Base-by-base conservation (phyloP, 2,329 filamentous ascomycete genomes). In the Ophiognomonia clavigignenti-juglandacearum region DNA sequence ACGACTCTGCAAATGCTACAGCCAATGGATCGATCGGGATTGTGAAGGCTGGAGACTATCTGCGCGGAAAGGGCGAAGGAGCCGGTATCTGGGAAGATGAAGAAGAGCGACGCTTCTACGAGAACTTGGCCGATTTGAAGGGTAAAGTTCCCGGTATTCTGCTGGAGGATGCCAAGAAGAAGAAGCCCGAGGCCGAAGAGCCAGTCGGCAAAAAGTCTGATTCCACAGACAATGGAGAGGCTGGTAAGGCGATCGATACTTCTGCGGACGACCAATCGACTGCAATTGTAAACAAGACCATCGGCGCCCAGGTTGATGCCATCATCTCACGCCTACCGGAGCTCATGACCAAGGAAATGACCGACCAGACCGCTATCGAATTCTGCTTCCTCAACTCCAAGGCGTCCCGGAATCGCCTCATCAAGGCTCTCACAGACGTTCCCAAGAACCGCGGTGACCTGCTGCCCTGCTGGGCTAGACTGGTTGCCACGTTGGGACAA, bases 381-480 rank as follows among this genome's bases (percentile, higher is more conserved):
- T 98, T 98, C 62, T 97, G 93, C 68, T 98, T 96, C 60, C 74
- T 98, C 50, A 98, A 98, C 64, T 98, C 93, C 1, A 98, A 98
- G 62, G 93, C 93, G 9, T 98, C 95, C 1, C 83, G 95, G 26
- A 98, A 98, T 64, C 82, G 93, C 40, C 77, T 98, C 3, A 78
- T 97, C 62, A 97, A 96, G 66, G 88, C 90, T 24, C 73, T 98
- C 38, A 92, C 95, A 39, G 93, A 98, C 55, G 85, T 97, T 13
- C 93, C 93, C 4, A 97, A 96, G 64, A 92, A 92, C 18, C 86
- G 93, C 31, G 87, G 88, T 45, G 93, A 98, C 65, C 75, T 98
- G 14, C 74, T 98, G 14, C 91, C 93, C 0, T 82, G 87, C 18
- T 98, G 96, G 74, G 85, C 90, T n/a, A 85, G 93, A 22, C 77